Evolutionary conservation across 805 yeast species (phyloP).

Genomic region (Myxozyma vanderwaltii): DNA sequence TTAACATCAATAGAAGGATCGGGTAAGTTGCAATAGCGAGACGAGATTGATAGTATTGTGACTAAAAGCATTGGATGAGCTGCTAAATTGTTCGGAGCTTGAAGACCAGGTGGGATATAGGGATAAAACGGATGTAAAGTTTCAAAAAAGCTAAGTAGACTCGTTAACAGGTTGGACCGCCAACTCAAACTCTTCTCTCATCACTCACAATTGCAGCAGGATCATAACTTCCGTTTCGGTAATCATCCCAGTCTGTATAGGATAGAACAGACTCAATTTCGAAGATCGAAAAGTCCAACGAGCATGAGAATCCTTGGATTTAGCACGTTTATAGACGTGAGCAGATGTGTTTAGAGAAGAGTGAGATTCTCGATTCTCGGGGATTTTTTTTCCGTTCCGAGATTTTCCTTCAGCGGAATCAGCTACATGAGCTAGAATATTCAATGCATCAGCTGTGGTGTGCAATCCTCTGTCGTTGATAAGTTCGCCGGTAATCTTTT

Average conservation of each 20-base stretch:
- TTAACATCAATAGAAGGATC: conserved; percentile 36
- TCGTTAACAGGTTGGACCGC: conserved; percentile 64
- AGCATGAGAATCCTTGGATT: conserved; percentile 5
- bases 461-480: conserved; percentile 40
- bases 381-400: conserved; percentile 2
- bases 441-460: conserved; percentile 46
- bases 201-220: conserved; percentile 37
- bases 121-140: conserved; percentile 92
- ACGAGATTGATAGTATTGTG: conserved; percentile 75
- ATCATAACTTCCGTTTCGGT: conserved; percentile 49
- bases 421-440: conserved; percentile 46
- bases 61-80: conserved; percentile 80
- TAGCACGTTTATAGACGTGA: background rate
- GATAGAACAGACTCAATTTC: conserved; percentile 24
- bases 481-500: conserved; percentile 18
- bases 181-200: background rate
- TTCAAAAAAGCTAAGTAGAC: conserved; percentile 55
- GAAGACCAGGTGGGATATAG: conserved; percentile 74
- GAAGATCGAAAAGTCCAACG: conserved; percentile 31
- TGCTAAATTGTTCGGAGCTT: conserved; percentile 63
- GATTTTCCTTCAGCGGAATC: conserved; percentile 31
- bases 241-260: conserved; percentile 51
- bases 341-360: too few relatives aligned
- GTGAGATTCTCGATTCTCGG: conserved; percentile 7
- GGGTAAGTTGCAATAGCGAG: conserved; percentile 70